Conservation (phyloP, 495 filamentous ascomycete species). For the Oleoguttula mirabilis region DNA sequence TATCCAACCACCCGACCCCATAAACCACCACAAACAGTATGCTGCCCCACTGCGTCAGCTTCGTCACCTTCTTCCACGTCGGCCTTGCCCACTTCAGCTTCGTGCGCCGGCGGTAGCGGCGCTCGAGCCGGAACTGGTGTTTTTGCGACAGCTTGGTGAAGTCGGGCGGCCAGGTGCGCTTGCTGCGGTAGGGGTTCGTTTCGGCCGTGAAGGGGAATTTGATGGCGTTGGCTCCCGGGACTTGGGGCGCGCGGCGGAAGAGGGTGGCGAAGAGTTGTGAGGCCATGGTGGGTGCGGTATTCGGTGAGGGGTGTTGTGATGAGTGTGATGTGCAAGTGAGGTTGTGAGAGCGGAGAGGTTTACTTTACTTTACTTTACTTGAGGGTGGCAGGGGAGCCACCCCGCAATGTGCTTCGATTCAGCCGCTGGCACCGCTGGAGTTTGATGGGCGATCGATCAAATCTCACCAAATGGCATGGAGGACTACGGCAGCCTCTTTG, state of each 20-base stretch:
- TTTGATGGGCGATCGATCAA: too few species aligned
- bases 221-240: constrained; percentile 5
- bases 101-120: constrained; percentile 37
- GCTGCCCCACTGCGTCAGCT: constrained; percentile 55
- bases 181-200: constrained; percentile 58
- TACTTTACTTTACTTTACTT: too few species aligned
- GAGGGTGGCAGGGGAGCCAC: too few species aligned
- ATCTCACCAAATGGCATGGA: too few species aligned
- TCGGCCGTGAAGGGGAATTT: constrained; percentile 23
- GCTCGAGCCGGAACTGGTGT: constrained; percentile 78
- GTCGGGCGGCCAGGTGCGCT: constrained; percentile 85
- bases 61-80: constrained; percentile 57
- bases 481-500: too few species aligned
- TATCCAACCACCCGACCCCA: constrained; percentile 67
- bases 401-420: too few species aligned
- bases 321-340: too few species aligned
- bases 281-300: constrained; percentile 14
- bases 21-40: constrained; percentile 58
- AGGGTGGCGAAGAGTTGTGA: constrained; percentile 8
- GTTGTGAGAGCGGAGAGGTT: too few species aligned
- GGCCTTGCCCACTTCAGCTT: constrained; percentile 64
- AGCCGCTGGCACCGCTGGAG: too few species aligned
- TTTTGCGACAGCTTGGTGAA: constrained; percentile 65
- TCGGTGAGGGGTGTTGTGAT: too few species aligned
- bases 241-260: constrained; percentile 9